Conservation (phyloP, 1,284 basidiomycete genomes). For the Leucoagaricus sp. region DNA sequence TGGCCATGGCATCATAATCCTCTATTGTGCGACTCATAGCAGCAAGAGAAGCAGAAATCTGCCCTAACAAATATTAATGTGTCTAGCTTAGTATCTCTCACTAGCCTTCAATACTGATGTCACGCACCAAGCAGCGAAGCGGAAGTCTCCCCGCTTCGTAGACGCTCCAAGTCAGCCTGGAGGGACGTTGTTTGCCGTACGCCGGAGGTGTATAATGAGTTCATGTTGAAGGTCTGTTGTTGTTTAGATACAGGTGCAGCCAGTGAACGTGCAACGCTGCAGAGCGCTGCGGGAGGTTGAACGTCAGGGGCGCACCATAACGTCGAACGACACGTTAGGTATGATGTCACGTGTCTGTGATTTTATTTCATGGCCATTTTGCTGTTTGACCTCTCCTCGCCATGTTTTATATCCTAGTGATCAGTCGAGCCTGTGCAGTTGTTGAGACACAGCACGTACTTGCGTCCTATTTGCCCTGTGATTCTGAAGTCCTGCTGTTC, state of each 20-base stretch:
- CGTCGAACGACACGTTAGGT: constrained; percentile 5
- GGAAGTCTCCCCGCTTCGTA: constrained; percentile 79
- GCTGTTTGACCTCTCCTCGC: background rate
- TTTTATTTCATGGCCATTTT: background rate
- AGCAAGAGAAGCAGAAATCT: constrained; percentile 92
- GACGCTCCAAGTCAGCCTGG: constrained; percentile 81
- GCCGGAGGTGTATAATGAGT: constrained; percentile 92
- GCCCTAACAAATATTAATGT: constrained; percentile 57
- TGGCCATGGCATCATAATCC: constrained; percentile 95
- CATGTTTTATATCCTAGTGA: background rate
- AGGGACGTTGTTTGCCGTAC: constrained; percentile 90
- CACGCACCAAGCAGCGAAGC: constrained; percentile 80
- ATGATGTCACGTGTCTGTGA: constrained; percentile 8
- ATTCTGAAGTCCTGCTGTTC: background rate
- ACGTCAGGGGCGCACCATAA: background rate
- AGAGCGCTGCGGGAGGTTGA: background rate
- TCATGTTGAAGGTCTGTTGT: constrained; percentile 55
- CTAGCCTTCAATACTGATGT: background rate
- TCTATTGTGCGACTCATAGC: constrained; percentile 91
- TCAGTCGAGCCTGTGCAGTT: background rate
- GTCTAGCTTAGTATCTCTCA: constrained; percentile 13
- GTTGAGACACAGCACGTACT: background rate
- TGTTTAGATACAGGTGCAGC: background rate
- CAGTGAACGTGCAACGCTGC: background rate
- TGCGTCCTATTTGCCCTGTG: background rate